These are phyloP conservation scores for Selenicereus undatus DNA, from an alignment of 148 eudicot genomes.

Conservation along the genomic window DNA sequence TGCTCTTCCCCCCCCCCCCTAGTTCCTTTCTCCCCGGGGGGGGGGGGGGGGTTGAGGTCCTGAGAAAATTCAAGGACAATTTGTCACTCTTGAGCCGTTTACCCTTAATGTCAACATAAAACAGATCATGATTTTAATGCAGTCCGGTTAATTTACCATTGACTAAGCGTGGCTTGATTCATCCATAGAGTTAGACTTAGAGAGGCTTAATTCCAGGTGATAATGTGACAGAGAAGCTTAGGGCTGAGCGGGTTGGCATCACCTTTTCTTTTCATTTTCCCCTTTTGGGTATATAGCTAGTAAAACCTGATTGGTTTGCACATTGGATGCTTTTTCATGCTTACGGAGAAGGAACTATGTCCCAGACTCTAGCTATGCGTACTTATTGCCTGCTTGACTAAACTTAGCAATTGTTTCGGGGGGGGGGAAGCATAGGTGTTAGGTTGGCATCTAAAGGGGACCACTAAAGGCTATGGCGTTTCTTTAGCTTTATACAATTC, in stretches of 20 bases:
- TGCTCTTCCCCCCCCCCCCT: no score
- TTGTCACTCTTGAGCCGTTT: background rate
- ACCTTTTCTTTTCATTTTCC: no score
- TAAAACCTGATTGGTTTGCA: background rate
- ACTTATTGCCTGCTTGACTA: background rate
- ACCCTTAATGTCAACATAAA: background rate
- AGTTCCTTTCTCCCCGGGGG: no score
- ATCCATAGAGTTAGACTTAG: background rate
- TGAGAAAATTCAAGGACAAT: background rate
- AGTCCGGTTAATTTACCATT: background rate
- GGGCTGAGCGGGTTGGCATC: background rate
- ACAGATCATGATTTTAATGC: background rate
- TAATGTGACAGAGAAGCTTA: background rate
- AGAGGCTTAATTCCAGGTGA: background rate
- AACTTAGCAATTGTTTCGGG: background rate
- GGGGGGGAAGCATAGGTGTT: background rate
- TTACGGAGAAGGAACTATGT: background rate
- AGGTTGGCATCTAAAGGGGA: background rate
- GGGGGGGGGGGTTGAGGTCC: background rate
- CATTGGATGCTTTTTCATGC: background rate
- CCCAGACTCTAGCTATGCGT: background rate
- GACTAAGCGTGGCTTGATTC: background rate
- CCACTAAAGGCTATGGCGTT: no score
- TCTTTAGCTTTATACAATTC: no score
- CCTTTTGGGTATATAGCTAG: no score